Base-by-base conservation (phyloP, 192 early-diverging fungal genomes). In the Podila epigama region DNA sequence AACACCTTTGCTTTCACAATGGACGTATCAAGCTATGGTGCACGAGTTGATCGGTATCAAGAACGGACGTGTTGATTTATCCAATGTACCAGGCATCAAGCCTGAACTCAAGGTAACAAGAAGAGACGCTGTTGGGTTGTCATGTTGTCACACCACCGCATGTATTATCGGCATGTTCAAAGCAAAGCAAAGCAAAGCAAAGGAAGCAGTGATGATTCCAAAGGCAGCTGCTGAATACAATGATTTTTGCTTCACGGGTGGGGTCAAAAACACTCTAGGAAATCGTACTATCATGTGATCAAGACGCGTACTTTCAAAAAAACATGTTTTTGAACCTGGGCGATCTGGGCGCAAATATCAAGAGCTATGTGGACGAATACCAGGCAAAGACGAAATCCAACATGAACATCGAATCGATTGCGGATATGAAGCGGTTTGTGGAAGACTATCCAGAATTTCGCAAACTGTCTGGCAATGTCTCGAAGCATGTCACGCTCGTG, bases 1-100 rank as follows among this genome's bases (percentile, higher is more conserved):
- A 3, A 98, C 96, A 0, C 97, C 97, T 12, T 80, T 99, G 16
- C 85, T 99, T 13, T 89, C 89, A 12, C 97, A 97, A 70, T 99
- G 97, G 97, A 99, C 96, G 5, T 99, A 99, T 69, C 97, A 99
- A 68, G 97, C 97, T 4, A 95, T 99, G 93, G 92, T 98, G 9
- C 94, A 99, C 79, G 97, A 98, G 63, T 82, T 97, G 57, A 86
- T 98, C 53, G 97, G 97, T 0, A 96, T 99, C 48, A 83, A 81
- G 51, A 97, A 98, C 70, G 95, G 96, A 33, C 83, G 96, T 34
- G 94, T 99, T 2, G 95, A 98, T 71, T 84, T 99, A 68, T 91
- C 94, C 5, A 68, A 84, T n/a, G 88, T 98, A 10, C 91, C 95
- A 6, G 90, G 86, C 11, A 88, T 95, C 37, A 83, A 91, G 9